Conservation (phyloP, 441 rosid species). For the Codiaeum variegatum region DNA sequence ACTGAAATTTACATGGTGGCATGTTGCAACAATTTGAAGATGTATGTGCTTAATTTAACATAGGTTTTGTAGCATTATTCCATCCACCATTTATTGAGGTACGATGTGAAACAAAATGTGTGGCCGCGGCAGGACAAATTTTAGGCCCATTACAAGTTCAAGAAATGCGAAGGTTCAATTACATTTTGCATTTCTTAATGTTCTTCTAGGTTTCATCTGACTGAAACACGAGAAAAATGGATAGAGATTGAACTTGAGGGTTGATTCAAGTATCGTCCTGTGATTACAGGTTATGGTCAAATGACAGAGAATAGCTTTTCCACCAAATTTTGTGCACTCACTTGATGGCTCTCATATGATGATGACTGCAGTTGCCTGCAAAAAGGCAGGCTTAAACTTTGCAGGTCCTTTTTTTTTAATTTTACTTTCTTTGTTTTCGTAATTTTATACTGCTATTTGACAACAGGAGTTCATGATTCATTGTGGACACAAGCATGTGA, state of each 20-base stretch:
- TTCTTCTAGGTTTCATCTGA: neutral
- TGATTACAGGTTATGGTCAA: slow-evolving; percentile 61
- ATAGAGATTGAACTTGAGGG: neutral
- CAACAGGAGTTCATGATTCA: slow-evolving; percentile 95
- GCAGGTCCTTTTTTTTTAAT: slow-evolving; percentile 53
- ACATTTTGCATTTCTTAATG: neutral
- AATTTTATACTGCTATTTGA: slow-evolving; percentile 19
- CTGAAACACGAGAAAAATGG: neutral
- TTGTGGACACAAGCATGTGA: slow-evolving; percentile 98
- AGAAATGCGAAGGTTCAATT: neutral
- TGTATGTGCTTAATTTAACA: neutral
- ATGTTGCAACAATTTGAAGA: neutral
- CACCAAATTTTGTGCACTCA: slow-evolving; percentile 98
- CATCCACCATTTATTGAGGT: neutral
- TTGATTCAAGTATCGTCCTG: slow-evolving; percentile 8
- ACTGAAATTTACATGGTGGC: neutral
- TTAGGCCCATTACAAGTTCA: neutral
- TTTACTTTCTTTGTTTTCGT: slow-evolving; percentile 16
- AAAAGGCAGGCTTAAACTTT: slow-evolving; percentile 75
- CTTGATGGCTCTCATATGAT: slow-evolving; percentile 99
- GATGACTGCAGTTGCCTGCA: slow-evolving; percentile 99
- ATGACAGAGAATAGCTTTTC: slow-evolving; percentile 93
- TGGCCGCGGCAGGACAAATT: neutral
- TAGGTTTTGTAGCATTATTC: neutral
- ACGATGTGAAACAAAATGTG: neutral